Base-by-base conservation (phyloP, 108 stramenopile genomes). In the Skeletonema menzelii region DNA sequence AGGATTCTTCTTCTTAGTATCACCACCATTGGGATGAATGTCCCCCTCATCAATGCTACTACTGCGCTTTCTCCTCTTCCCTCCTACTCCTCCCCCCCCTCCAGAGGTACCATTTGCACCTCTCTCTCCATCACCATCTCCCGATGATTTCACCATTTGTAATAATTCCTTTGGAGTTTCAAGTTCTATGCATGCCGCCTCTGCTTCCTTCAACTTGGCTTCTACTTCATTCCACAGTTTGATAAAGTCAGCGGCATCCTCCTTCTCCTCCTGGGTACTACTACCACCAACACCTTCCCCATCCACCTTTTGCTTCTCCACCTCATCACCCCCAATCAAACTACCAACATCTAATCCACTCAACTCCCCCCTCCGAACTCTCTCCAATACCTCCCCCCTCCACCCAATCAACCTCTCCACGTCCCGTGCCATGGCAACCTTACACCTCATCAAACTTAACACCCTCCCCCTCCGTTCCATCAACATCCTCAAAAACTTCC, bases 351-450 rank as follows among this genome's bases (percentile, higher is more conserved):
- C 67, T 27, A 53, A 38, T 2, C 24, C 56, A 72, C 37, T 32
- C 38, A 61, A 34, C 72, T 67, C 30, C 47, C 17, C 27, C 71
- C 28, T 40, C 53, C 28, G 15, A 47, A 14, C 27, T 55, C 49
- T 27, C 40, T 35, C 59, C 65, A 47, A 27, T 17, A 65, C 13
- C 35, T 65, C 70, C 24, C 79, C 83, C 19, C 89, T 82, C 31
- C 81, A 77, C 24, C 61, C 67, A 20, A 95, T 53, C 40, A 78
- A 75, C n/a, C 64, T 80, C 59, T 85, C 76, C 13, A 89, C 80
- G 66, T 95, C 95, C 28, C 88, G 83, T 4, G 79, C 82, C 59
- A 94, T 82, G 30, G 87, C 89, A 44, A 85, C 61, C 63, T 84
- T 69, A 8, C 84, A 82, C 27, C 95, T 88, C 79, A 85, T 86